phyloP scores from a whole-genome alignment of 2,329 filamentous ascomycete genomes.

The Aureobasidium namibiae region DNA sequence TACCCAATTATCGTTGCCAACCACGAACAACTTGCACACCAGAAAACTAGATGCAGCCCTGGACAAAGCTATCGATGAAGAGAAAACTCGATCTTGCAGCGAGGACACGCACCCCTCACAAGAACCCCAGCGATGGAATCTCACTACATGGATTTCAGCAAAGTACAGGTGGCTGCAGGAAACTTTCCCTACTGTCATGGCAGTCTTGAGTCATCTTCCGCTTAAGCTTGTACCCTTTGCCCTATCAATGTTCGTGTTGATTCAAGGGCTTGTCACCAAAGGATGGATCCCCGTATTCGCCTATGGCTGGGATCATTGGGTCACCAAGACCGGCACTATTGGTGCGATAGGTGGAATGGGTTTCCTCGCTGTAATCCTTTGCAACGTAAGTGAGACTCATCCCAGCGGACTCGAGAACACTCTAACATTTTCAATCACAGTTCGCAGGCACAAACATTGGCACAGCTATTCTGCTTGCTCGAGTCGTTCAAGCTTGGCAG shows the following conservation, averaged over 20 bases:
- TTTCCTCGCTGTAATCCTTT: conserved; percentile 61
- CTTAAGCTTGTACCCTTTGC: conserved; percentile 63
- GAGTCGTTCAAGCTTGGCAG: conserved; percentile 62
- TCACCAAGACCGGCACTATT: conserved; percentile 58
- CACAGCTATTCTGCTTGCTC: conserved; percentile 63
- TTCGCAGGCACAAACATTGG: conserved; percentile 73
- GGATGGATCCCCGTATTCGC: conserved; percentile 69
- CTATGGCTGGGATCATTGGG: conserved; percentile 66
- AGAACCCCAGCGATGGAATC: conserved; percentile 29
- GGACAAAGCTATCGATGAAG: background rate
- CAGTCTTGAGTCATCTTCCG: conserved; percentile 58
- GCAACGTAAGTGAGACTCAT: conserved; percentile 51
- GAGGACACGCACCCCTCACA: background rate
- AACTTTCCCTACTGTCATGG: conserved; percentile 62
- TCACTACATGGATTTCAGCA: conserved; percentile 43
- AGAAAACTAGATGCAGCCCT: background rate
- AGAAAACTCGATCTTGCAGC: background rate
- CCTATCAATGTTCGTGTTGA: conserved; percentile 66
- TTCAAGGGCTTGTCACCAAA: conserved; percentile 63
- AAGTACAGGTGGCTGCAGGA: conserved; percentile 54
- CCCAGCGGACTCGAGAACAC: background rate
- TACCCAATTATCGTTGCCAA: background rate
- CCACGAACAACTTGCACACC: background rate
- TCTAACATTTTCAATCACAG: conserved; percentile 32
- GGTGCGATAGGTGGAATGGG: conserved; percentile 66